A percentile compares a stretch with the other conserved stretches of the same genome.
phyloP scores from a whole-genome alignment of 2,329 filamentous ascomycete genomes.

The Sporothrix variecibatus region DNA sequence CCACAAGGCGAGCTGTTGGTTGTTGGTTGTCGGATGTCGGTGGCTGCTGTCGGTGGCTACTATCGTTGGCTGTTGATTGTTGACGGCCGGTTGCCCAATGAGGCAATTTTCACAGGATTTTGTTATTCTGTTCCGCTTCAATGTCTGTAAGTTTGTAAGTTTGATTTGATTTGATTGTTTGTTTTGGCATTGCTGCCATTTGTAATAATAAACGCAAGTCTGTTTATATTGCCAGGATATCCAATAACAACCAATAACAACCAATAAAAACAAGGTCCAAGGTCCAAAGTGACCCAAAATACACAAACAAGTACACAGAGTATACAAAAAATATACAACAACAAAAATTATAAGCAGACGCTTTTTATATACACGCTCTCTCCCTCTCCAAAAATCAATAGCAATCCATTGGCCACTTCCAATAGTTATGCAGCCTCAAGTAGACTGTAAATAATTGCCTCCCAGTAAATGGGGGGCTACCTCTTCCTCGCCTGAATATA shows the following conservation, averaged over 20 bases:
- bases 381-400: not conserved
- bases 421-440: not conserved
- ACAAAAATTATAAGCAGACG: not conserved
- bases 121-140: not conserved
- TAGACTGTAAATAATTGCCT: not conserved
- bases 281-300: not conserved
- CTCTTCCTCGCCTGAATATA: conserved; percentile 22
- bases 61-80: not conserved
- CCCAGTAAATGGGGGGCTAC: not conserved
- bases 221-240: not conserved
- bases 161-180: not conserved
- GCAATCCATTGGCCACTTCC: not conserved
- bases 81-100: not conserved
- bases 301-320: not conserved
- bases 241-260: not conserved
- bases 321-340: conserved; percentile 4
- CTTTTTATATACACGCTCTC: conserved; percentile 16
- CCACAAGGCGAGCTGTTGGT: not conserved
- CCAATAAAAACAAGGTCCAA: not conserved
- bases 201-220: not conserved
- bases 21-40: not conserved
- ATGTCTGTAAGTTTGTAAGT: not conserved
- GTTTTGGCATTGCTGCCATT: not conserved
- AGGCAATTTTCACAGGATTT: not conserved
- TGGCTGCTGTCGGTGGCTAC: no score